phyloP scores from a whole-genome alignment of 371 early-diverging fungal species.

The Syncephalis fuscata region DNA sequence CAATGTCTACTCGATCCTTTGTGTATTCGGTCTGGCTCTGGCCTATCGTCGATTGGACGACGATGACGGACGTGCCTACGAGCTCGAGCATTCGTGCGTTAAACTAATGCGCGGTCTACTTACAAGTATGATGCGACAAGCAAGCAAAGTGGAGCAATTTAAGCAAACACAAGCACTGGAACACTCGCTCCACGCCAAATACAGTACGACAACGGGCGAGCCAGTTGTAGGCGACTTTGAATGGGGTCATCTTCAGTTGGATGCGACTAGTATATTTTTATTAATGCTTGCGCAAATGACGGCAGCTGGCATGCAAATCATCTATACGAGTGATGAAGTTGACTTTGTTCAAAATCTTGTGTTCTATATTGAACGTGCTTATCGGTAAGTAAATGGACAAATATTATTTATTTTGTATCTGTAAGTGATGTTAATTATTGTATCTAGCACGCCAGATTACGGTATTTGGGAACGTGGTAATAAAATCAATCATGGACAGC shows the following conservation, averaged over 20 bases:
- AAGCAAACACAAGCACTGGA: constrained; percentile 52
- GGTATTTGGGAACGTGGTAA: constrained; percentile 88
- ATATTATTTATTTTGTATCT: not conserved
- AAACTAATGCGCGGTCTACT: constrained; percentile 74
- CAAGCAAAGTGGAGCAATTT: constrained; percentile 64
- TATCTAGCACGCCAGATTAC: constrained; percentile 65
- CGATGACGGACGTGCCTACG: constrained; percentile 63
- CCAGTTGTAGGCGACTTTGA: constrained; percentile 76
- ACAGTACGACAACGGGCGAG: constrained; percentile 67
- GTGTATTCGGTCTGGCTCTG: constrained; percentile 69
- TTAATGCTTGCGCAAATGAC: constrained; percentile 77
- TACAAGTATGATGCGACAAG: constrained; percentile 79
- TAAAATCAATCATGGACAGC: constrained; percentile 76
- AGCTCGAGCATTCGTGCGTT: constrained; percentile 68
- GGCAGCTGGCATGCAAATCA: constrained; percentile 52
- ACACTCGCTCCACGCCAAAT: constrained; percentile 78
- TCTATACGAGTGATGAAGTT: constrained; percentile 77
- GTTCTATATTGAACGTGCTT: constrained; percentile 69
- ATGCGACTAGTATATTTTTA: constrained; percentile 72
- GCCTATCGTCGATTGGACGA: constrained; percentile 75
- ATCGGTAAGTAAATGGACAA: constrained; percentile 6
- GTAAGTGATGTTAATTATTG: not conserved
- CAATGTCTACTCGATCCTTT: constrained; percentile 85
- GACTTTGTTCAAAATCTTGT: constrained; percentile 82
- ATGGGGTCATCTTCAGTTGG: constrained; percentile 73